These are phyloP conservation scores for Populus tomentosa DNA, from an alignment of 441 rosid genomes.

Conservation along the genomic window DNA sequence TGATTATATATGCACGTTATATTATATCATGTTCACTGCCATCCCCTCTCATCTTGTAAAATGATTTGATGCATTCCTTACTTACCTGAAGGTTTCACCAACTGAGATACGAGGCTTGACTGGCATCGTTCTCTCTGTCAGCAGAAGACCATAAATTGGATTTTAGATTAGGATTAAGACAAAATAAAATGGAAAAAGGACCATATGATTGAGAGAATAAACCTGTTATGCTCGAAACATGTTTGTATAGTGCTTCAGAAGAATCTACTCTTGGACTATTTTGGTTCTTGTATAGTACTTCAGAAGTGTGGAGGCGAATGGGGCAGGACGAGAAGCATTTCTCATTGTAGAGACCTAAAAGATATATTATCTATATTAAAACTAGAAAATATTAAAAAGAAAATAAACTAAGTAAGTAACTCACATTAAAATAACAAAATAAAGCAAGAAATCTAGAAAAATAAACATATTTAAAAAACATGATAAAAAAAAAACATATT, in stretches of 20 bases:
- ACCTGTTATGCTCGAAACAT: constrained; percentile 51
- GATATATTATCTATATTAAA: no score
- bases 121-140: constrained; percentile 37
- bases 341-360: constrained; percentile 51
- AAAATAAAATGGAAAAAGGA: not conserved
- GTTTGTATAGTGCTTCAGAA: constrained; percentile 30
- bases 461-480: no score
- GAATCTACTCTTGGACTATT: constrained; percentile 11
- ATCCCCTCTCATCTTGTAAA: no score
- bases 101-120: constrained; percentile 40
- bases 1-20: not conserved
- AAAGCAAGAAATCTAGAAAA: no score
- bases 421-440: no score
- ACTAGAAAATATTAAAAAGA: no score
- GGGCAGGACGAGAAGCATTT: constrained; percentile 60
- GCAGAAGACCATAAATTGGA: not conserved
- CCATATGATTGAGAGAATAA: not conserved
- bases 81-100: constrained; percentile 57
- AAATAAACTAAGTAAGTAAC: no score
- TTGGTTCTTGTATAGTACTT: constrained; percentile 34
- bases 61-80: no score
- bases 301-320: constrained; percentile 55
- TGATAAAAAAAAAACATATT: no score
- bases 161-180: not conserved
- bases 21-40: no score